Evolutionary conservation across 2,329 filamentous ascomycete genomes (phyloP), one percentile per base, ranked within the genome.

Genomic region (Decorospora gaudefroyi): DNA sequence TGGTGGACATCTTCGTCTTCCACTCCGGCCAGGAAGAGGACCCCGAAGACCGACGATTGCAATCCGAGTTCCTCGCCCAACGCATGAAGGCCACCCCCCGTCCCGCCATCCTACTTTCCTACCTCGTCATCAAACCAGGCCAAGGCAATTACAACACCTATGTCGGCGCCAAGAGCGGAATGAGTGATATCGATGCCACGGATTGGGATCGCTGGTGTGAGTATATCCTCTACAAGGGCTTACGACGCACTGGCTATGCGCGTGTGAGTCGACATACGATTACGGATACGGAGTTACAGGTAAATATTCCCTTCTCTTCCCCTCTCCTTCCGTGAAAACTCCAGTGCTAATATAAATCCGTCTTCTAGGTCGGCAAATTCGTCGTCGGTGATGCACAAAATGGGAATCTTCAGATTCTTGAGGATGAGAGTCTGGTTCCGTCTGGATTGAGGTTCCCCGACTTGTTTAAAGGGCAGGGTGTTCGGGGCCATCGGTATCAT

Each of bases 191-290:
- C 35, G 93, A 99, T 64, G 82, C 85, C 0, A 85, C 78, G 3
- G 93, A 99, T 69, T 96, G 90, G 90, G 93, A 99, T 70, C 79
- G 93, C 42, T 99, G 93, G 93, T 99, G 93, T 76, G 92, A 99
- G 76, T 99, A 99, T 72, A 96, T 99, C 55, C 76, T 99, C 17
- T 99, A 90, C 78, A 96, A 96, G 77, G 85, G 85, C 9, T 74
- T 99, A 51, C 86, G 85, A 72, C 81, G 92, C 50, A 86, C 87
- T 0, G 92, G 90, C 1, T 99, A 99, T 68, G 93, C 93, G 3
- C 79, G 93, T 40, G 86, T 99, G 38, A 92, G 87, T 61, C 80
- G 93, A 59, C 85, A 85, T 59, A 95, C 89, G 1, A 97, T 99
- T 59, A 99, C 93, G 9, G 93, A 99, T 68, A 99, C 93, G 2